Base-by-base conservation (phyloP, 1,284 basidiomycete species). In the Ceratobasidium sp. region DNA sequence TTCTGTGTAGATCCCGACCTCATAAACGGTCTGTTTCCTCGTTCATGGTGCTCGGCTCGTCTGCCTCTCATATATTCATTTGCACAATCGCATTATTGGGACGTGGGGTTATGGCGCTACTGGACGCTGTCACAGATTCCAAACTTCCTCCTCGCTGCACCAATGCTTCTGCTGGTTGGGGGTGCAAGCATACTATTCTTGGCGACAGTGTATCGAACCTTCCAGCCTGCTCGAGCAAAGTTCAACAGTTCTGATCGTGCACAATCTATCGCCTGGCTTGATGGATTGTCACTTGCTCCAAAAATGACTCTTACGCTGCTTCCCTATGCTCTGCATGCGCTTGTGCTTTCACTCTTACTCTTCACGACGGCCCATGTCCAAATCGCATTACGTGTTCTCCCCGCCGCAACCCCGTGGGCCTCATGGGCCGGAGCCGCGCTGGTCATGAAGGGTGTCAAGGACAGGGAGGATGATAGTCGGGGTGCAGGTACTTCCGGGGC, bases 71-170 rank as follows among this genome's bases (percentile, higher is more conserved):
- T 95, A 63, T 99, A 99, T 84, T 86, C 89, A 20, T 91, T 94
- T 82, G 94, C 95, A 0, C 97, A 99, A 84, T 85, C 86, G 0
- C 87, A 90, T 64, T 99, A 99, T 85, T 99, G 97, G 97, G 89
- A 95, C 84, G 88, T 91, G 79, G 97, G 97, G 4, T 90, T 96
- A 79, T 85, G 98, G 78, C 89, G 89, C 0, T 99, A 99, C 85
- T 99, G 96, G 96, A 92, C 92, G 0, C 77, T 87, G 4, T 86
- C 90, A 40, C 97, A 99, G 84, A 80, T 95, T 1, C 97, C 97
- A 44, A 98, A 99, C 85, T 95, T 99, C 84, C 78, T 94, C 70
- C 88, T 99, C 53, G 92, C 94, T 0, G 83, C 90, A 0, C 97
- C 97, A 0, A 89, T 94, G 0, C 56, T 85, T 46, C 86, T 91